phyloP scores from a whole-genome alignment of 306 rosid species.

The Acacia confusa region DNA sequence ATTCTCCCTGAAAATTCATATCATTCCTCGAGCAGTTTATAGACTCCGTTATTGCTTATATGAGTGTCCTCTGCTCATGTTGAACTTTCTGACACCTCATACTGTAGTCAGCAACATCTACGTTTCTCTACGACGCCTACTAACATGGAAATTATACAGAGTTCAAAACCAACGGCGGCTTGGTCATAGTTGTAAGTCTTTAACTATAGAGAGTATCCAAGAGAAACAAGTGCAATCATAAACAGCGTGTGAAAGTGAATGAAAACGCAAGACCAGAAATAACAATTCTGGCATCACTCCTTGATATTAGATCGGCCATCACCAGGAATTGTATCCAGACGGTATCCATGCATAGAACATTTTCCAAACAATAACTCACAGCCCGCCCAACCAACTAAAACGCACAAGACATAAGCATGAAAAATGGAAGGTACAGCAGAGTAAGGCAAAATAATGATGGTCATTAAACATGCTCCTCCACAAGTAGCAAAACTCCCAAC shows the following conservation, averaged over 20 bases:
- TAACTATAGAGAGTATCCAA: neutral
- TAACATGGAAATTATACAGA: neutral
- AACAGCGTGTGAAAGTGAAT: neutral
- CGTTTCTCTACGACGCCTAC: neutral
- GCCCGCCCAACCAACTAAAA: neutral
- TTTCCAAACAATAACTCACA: neutral
- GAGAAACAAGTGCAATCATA: neutral
- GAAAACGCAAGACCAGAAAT: neutral
- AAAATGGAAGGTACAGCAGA: neutral
- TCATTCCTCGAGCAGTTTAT: neutral
- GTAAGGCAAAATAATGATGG: slow-evolving; percentile 6
- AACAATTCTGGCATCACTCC: neutral
- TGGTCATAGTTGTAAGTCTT: neutral
- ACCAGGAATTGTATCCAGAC: neutral
- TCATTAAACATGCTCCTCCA: neutral
- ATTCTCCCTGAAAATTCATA: neutral
- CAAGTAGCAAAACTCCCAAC: slow-evolving; percentile 1
- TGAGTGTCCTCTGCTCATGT: neutral
- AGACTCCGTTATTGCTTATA: neutral
- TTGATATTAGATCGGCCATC: neutral
- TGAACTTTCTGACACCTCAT: neutral
- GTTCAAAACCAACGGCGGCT: neutral
- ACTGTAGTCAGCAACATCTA: neutral
- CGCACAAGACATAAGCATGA: neutral
- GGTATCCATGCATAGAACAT: neutral